Evolutionary conservation across 2,329 filamentous ascomycete genomes (phyloP).

Genomic region (Aureobasidium melanogenum): DNA sequence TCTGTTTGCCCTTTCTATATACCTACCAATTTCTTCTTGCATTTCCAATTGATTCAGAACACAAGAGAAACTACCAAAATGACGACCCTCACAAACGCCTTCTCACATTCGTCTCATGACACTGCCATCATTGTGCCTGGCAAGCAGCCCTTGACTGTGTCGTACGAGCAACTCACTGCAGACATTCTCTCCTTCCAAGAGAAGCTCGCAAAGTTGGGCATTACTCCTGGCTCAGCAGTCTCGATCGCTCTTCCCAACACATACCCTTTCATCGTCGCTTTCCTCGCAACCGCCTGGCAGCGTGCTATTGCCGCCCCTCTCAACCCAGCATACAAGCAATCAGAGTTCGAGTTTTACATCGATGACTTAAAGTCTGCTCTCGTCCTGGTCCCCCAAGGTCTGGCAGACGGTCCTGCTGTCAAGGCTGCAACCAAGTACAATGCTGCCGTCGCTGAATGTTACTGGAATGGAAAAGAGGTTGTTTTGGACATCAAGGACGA

Average conservation of each 20-base stretch:
- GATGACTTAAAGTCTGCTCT: conserved; percentile 75
- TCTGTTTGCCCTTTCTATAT: not conserved
- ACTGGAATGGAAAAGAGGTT: conserved; percentile 65
- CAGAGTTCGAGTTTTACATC: conserved; percentile 88
- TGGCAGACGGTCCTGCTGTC: conserved; percentile 60
- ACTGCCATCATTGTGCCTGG: conserved; percentile 67
- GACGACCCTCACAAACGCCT: conserved; percentile 50
- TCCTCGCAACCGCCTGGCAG: conserved; percentile 79
- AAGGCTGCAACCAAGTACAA: conserved; percentile 70
- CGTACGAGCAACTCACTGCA: conserved; percentile 57
- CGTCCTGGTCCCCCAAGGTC: conserved; percentile 64
- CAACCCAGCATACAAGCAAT: conserved; percentile 81
- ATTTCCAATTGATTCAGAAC: not conserved
- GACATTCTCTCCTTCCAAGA: conserved; percentile 65
- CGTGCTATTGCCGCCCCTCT: conserved; percentile 76
- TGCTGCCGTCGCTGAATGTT: conserved; percentile 79
- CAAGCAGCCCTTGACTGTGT: conserved; percentile 56
- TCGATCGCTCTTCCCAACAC: conserved; percentile 79
- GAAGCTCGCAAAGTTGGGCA: conserved; percentile 67
- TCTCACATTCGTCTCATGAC: conserved; percentile 42
- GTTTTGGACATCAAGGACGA: conserved; percentile 69
- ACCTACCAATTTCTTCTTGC: not conserved
- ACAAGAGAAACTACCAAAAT: conserved; percentile 24
- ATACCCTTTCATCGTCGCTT: conserved; percentile 80
- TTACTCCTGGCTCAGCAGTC: conserved; percentile 60